These are phyloP conservation scores for Kregervanrija pseudodelftensis DNA, from an alignment of 805 yeast species.

Conservation along the genomic window DNA sequence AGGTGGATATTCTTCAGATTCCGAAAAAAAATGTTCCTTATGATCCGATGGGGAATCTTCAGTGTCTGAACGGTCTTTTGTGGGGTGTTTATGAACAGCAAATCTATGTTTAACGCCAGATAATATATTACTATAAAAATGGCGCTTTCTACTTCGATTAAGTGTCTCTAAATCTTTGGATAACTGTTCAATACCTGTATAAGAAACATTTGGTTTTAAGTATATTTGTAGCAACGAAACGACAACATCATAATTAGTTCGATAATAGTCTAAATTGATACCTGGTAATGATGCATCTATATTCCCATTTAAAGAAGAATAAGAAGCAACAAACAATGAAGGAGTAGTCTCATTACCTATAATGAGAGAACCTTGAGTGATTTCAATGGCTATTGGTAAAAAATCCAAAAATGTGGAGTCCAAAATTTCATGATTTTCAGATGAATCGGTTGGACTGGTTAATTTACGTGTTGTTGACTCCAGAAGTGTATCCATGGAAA, in stretches of 20 bases:
- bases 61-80: neutral
- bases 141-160: neutral
- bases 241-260: conserved; percentile 36
- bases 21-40: neutral
- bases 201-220: conserved; percentile 67
- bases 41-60: conserved; percentile 3
- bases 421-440: conserved; percentile 3
- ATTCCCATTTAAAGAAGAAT: conserved; percentile 43
- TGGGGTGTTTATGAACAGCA: conserved; percentile 1
- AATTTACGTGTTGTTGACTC: too few species aligned
- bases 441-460: too few species aligned
- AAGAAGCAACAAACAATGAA: conserved; percentile 59
- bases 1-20: neutral
- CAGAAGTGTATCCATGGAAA: too few species aligned
- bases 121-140: too few species aligned
- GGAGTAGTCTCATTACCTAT: conserved; percentile 78
- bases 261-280: conserved; percentile 46
- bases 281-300: conserved; percentile 49
- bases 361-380: conserved; percentile 65
- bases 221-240: conserved; percentile 50
- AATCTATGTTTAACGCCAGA: neutral
- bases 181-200: conserved; percentile 26
- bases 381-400: conserved; percentile 57
- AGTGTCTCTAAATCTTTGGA: neutral
- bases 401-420: conserved; percentile 22